Evolutionary conservation across 2,329 filamentous ascomycete species (phyloP).

Genomic region (Cyclaneusma minus): DNA sequence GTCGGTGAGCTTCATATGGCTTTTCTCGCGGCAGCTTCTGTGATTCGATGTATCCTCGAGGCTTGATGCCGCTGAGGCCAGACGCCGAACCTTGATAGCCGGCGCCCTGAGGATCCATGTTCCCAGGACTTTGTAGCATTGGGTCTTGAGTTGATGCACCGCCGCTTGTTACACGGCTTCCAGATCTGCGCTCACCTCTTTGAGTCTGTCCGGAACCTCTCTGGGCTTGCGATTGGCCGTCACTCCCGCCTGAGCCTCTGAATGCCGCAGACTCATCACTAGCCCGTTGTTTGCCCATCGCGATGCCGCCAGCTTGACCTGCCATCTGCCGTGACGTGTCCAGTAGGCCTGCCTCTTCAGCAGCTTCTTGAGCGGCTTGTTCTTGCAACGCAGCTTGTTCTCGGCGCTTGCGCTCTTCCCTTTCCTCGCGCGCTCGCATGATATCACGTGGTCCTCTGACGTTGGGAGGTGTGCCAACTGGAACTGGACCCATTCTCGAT

Average conservation of each 20-base stretch:
- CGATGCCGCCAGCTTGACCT: slow-evolving; percentile 36
- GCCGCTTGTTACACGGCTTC: slow-evolving; percentile 7
- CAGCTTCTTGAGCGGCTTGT: slow-evolving; percentile 27
- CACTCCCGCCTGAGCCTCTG: slow-evolving; percentile 9
- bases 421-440: slow-evolving; percentile 71
- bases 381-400: slow-evolving; percentile 35
- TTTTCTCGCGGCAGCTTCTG: no score
- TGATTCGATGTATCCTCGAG: no score
- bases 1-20: no score
- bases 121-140: slow-evolving; percentile 13
- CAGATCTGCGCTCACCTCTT: slow-evolving; percentile 13
- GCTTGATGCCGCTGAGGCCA: no score
- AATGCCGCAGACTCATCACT: slow-evolving; percentile 10
- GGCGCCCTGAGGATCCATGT: no score
- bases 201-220: slow-evolving; percentile 17
- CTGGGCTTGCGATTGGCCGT: slow-evolving; percentile 8
- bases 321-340: slow-evolving; percentile 48
- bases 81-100: no score
- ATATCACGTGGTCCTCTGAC: slow-evolving; percentile 73
- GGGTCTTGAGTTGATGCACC: slow-evolving; percentile 6
- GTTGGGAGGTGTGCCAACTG: slow-evolving; percentile 29
- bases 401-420: slow-evolving; percentile 52
- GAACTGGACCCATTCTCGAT: slow-evolving; percentile 30
- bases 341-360: slow-evolving; percentile 36
- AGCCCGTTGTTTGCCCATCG: slow-evolving; percentile 10